Conservation (phyloP, 225 moss, liverwort and hornwort species). For the Sphagnum contortum region DNA sequence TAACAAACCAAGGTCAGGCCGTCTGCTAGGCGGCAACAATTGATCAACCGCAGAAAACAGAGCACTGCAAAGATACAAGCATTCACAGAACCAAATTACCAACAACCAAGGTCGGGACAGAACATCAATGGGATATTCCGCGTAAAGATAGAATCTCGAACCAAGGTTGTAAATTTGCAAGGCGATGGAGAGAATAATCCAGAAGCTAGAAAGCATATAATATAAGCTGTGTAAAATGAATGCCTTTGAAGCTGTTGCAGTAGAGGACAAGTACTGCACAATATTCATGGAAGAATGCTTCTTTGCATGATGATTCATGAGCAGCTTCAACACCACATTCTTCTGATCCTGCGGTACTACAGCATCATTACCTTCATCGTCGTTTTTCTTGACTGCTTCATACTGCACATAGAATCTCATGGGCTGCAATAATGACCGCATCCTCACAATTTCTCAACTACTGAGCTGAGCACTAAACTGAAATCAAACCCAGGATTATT, state of each 20-base stretch:
- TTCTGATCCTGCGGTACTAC: neutral
- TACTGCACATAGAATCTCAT: neutral
- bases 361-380: neutral
- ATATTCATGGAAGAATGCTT: neutral
- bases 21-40: conserved; percentile 30
- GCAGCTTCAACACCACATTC: neutral
- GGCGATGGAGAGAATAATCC: conserved; percentile 22
- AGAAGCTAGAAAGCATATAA: conserved; percentile 6
- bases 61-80: conserved; percentile 14
- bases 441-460: too few species aligned
- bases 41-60: conserved; percentile 23
- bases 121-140: conserved; percentile 2
- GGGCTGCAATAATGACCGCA: too few species aligned
- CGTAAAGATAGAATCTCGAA: conserved; percentile 17
- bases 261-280: too few species aligned
- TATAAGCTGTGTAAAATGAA: neutral
- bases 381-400: conserved; percentile 1
- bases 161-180: conserved; percentile 23
- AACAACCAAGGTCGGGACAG: conserved; percentile 26
- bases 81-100: conserved; percentile 21
- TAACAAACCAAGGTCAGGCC: conserved; percentile 17
- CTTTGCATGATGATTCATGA: conserved; percentile 2
- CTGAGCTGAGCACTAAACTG: too few species aligned
- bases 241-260: too few species aligned
- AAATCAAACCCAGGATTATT: too few species aligned